Evolutionary conservation across 2,329 filamentous ascomycete species (phyloP).

Genomic region (Phymatotrichopsis omnivora): DNA sequence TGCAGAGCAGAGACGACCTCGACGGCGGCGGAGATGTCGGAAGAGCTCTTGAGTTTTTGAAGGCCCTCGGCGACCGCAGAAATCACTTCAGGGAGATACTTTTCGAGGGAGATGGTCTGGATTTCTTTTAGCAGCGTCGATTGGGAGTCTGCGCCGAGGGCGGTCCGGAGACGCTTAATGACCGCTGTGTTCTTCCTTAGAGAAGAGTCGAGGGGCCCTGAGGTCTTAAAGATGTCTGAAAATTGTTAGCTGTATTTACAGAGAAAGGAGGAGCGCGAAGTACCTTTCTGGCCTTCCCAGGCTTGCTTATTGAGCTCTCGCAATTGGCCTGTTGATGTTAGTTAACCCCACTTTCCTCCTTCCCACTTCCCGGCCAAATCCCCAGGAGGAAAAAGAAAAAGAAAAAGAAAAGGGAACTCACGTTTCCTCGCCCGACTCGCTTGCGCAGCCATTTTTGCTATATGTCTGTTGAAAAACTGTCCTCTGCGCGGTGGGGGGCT

Average conservation of each 20-base stretch:
- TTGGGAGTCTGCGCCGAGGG: slow-evolving; percentile 29
- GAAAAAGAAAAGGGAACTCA: slow-evolving; percentile 12
- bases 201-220: slow-evolving; percentile 30
- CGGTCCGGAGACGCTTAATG: slow-evolving; percentile 31
- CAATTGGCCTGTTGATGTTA: slow-evolving; percentile 59
- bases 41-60: slow-evolving; percentile 26
- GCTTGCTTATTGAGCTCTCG: slow-evolving; percentile 76
- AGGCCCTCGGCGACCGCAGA: slow-evolving; percentile 32
- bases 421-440: slow-evolving; percentile 28
- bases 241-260: slow-evolving; percentile 12
- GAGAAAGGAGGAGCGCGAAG: not conserved
- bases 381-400: not conserved
- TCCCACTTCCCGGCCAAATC: not conserved
- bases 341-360: slow-evolving; percentile 14
- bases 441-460: slow-evolving; percentile 19
- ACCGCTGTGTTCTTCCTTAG: slow-evolving; percentile 32
- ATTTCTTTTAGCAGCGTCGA: slow-evolving; percentile 30
- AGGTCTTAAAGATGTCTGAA: slow-evolving; percentile 28
- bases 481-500: too few relatives aligned
- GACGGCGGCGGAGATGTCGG: slow-evolving; percentile 30
- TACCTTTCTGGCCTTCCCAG: slow-evolving; percentile 84
- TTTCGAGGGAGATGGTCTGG: slow-evolving; percentile 31
- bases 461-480: slow-evolving; percentile 9
- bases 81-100: slow-evolving; percentile 31
- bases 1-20: slow-evolving; percentile 32